These are phyloP conservation scores for Stentor coeruleus DNA, from an alignment of 73 alveolate species.

Conservation along the genomic window DNA sequence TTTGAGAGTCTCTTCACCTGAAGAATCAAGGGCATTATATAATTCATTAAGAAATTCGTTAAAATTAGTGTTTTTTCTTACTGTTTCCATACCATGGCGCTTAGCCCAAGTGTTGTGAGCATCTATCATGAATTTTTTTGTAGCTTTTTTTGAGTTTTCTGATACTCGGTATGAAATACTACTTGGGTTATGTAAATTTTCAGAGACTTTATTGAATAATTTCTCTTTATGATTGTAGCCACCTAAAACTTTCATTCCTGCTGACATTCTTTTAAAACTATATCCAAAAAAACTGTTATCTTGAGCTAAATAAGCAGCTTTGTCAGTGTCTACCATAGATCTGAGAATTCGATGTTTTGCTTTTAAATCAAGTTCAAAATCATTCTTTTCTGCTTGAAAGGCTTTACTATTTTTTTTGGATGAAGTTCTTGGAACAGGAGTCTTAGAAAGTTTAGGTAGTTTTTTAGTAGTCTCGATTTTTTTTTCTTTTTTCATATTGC, in stretches of 20 bases:
- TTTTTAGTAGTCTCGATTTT: not conserved
- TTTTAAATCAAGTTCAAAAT: not conserved
- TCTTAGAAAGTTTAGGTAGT: not conserved
- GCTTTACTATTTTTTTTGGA: not conserved
- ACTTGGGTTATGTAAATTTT: not conserved
- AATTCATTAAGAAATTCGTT: not conserved
- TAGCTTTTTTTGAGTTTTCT: not conserved
- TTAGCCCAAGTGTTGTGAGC: not conserved
- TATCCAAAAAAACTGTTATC: not conserved
- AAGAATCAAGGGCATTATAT: not conserved
- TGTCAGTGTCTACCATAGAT: not conserved
- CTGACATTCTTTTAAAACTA: not conserved
- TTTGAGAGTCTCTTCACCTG: not conserved
- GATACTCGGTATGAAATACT: not conserved
- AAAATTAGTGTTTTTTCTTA: not conserved
- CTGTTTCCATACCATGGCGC: not conserved
- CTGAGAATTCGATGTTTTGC: not conserved
- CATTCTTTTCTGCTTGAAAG: not conserved
- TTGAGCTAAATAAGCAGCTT: not conserved
- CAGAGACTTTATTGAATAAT: not conserved
- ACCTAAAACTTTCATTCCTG: not conserved
- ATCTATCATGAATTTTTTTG: not conserved
- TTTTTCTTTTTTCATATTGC: no score
- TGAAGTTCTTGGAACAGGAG: not conserved
- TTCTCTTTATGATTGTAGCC: not conserved